phyloP scores from a whole-genome alignment of 768 basidiomycete species.

The Hypholoma fasciculare region DNA sequence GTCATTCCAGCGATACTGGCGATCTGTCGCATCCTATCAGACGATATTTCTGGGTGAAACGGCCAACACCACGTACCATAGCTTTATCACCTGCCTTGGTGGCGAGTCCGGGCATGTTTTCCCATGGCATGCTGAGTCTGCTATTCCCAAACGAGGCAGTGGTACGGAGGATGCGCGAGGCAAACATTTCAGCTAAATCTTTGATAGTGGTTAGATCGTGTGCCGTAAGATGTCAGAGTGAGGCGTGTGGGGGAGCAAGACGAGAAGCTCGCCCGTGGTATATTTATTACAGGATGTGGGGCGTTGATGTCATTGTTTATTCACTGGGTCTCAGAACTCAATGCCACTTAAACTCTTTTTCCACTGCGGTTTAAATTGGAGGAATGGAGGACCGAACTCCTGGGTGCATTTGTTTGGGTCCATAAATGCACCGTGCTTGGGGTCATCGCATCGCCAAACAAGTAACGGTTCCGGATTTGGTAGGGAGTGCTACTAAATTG shows the following conservation, averaged over 20 bases:
- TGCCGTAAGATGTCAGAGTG: neutral
- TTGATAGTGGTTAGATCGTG: neutral
- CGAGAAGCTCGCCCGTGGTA: neutral
- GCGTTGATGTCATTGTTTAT: neutral
- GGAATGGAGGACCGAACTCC: too few relatives aligned
- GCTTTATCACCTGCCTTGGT: conserved; percentile 12
- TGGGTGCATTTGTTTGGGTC: too few relatives aligned
- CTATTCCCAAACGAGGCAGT: conserved; percentile 19
- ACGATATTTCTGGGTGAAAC: neutral
- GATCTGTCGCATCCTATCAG: neutral
- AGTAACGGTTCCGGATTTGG: too few relatives aligned
- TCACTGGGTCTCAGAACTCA: too few relatives aligned
- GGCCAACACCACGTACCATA: conserved; percentile 10
- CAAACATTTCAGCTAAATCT: conserved; percentile 13
- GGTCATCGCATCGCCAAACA: too few relatives aligned
- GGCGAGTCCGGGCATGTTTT: neutral
- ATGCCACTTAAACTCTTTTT: too few relatives aligned
- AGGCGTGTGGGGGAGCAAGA: neutral
- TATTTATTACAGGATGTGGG: neutral
- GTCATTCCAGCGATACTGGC: neutral
- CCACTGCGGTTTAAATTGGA: too few relatives aligned
- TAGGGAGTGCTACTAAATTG: too few relatives aligned
- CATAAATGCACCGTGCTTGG: too few relatives aligned
- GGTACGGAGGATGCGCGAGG: conserved; percentile 24
- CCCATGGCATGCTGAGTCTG: conserved; percentile 17